A percentile compares a stretch with the other conserved stretches of the same genome.
These are phyloP conservation scores for Agaricales sp. DNA, from an alignment of 1,284 basidiomycete genomes.

Conservation along the genomic window DNA sequence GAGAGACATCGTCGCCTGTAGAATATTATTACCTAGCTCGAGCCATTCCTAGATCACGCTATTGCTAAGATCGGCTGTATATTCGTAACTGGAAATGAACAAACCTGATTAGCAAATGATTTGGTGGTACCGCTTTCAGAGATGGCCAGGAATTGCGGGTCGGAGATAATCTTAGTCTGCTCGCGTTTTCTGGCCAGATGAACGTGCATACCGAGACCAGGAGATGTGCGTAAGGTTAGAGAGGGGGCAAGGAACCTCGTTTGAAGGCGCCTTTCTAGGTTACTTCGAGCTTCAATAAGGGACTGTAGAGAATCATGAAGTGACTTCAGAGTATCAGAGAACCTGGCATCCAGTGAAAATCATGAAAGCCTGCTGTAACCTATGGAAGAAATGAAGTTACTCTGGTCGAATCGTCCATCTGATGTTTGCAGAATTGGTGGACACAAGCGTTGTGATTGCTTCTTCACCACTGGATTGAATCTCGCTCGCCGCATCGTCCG, in stretches of 20 bases:
- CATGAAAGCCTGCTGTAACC: constrained; percentile 2
- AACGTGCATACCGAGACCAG: constrained; percentile 64
- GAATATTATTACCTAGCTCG: constrained; percentile 54
- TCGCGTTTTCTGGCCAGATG: constrained; percentile 60
- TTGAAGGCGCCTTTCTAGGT: constrained; percentile 47
- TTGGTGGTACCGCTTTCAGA: constrained; percentile 57
- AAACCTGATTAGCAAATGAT: constrained; percentile 61
- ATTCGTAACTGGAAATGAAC: constrained; percentile 8
- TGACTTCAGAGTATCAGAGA: constrained; percentile 44
- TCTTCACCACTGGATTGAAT: background rate
- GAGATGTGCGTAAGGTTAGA: constrained; percentile 57
- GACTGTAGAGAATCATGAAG: constrained; percentile 43
- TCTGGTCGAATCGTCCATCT: constrained; percentile 65
- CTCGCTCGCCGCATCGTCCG: constrained; percentile 8
- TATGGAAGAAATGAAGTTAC: constrained; percentile 30
- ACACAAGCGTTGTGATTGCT: background rate
- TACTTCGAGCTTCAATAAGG: constrained; percentile 34
- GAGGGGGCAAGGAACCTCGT: constrained; percentile 57
- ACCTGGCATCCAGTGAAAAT: constrained; percentile 33
- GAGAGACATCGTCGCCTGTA: constrained; percentile 47
- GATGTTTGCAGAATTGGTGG: background rate
- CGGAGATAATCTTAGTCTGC: constrained; percentile 30
- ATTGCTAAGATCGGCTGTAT: constrained; percentile 6
- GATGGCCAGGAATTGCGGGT: constrained; percentile 40
- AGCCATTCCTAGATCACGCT: constrained; percentile 66